These are phyloP conservation scores for Xylaria acuta DNA, from an alignment of 495 filamentous ascomycete species.

Conservation along the genomic window DNA sequence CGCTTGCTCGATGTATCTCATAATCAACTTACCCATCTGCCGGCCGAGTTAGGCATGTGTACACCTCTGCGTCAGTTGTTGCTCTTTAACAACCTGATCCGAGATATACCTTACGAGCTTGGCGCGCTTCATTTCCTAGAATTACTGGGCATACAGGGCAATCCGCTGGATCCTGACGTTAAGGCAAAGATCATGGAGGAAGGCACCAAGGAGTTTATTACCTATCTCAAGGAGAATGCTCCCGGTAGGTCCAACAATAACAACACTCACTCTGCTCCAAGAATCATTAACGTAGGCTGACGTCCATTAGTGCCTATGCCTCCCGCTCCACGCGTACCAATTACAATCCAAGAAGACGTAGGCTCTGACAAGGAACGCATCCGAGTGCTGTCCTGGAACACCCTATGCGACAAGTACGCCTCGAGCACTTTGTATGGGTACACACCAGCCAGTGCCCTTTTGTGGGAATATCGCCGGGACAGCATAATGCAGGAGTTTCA, in stretches of 20 bases:
- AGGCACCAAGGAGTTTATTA: conserved; percentile 84
- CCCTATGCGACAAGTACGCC: conserved; percentile 88
- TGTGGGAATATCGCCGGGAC: conserved; percentile 84
- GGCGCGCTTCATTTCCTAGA: conserved; percentile 87
- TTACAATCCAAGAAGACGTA: conserved; percentile 59
- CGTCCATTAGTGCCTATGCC: conserved; percentile 66
- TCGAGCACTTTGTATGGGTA: conserved; percentile 87
- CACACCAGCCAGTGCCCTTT: conserved; percentile 74
- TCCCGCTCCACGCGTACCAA: conserved; percentile 57
- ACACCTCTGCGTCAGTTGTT: conserved; percentile 79
- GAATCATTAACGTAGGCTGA: conserved; percentile 23
- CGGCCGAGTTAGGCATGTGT: conserved; percentile 95
- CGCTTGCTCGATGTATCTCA: conserved; percentile 83
- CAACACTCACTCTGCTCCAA: neutral
- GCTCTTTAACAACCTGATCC: conserved; percentile 88
- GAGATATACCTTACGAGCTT: conserved; percentile 80
- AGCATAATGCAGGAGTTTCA: conserved; percentile 81
- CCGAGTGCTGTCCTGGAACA: conserved; percentile 90
- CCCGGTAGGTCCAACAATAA: conserved; percentile 64
- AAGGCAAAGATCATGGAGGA: conserved; percentile 82
- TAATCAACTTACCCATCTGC: conserved; percentile 83
- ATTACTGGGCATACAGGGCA: conserved; percentile 89
- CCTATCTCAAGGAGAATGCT: conserved; percentile 78
- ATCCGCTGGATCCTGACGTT: conserved; percentile 74
- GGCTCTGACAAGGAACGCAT: conserved; percentile 60